phyloP scores from a whole-genome alignment of 78 protist genomes.

The Dictyostelium capitatum region DNA sequence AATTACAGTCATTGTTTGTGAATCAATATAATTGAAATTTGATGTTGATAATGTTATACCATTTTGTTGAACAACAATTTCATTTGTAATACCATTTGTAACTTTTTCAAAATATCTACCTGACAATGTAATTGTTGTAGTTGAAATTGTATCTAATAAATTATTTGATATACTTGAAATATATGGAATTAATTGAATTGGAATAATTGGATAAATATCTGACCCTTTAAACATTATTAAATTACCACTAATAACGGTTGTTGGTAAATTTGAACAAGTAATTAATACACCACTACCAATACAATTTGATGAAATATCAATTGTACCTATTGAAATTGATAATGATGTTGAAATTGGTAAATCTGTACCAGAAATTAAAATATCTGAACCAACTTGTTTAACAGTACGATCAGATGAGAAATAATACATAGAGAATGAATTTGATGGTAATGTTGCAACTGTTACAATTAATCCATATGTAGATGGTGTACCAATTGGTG shows the following conservation, averaged over 20 bases:
- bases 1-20: neutral
- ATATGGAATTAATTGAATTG: conserved; percentile 6
- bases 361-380: neutral
- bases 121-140: conserved; percentile 6
- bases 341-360: neutral
- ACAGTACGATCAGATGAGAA: neutral
- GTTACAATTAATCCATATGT: neutral
- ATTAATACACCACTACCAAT: neutral
- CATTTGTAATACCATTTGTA: neutral
- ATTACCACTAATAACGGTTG: neutral
- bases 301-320: neutral
- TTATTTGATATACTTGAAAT: neutral
- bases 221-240: neutral
- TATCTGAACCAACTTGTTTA: neutral
- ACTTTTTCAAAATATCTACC: conserved; percentile 30
- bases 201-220: neutral
- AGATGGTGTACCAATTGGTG: neutral
- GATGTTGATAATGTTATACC: neutral
- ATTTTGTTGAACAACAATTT: neutral
- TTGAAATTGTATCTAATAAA: neutral
- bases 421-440: neutral
- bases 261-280: neutral
- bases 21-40: neutral
- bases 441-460: neutral
- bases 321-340: neutral